These are phyloP conservation scores for Areca catechu DNA, from an alignment of 176 grass and related monocot species.

Conservation along the genomic window DNA sequence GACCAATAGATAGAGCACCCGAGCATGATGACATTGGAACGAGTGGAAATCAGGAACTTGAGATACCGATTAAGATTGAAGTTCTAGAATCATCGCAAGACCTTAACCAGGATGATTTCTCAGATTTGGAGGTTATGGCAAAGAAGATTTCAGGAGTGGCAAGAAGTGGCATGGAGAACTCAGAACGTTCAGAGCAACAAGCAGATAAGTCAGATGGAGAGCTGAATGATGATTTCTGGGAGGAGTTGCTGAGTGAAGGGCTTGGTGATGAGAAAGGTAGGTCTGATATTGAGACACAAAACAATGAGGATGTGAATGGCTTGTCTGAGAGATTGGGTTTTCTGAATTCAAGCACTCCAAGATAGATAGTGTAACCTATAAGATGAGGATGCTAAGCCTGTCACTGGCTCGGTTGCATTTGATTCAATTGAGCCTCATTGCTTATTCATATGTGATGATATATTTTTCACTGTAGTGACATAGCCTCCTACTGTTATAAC, in stretches of 20 bases:
- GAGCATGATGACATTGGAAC: slow-evolving; percentile 32
- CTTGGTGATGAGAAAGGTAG: slow-evolving; percentile 25
- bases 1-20: slow-evolving; percentile 43
- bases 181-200: slow-evolving; percentile 8
- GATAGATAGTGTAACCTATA: background rate
- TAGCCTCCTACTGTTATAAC: too few species aligned
- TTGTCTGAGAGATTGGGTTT: slow-evolving; percentile 54
- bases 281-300: slow-evolving; percentile 5
- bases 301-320: slow-evolving; percentile 29
- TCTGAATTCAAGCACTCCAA: slow-evolving; percentile 33
- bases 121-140: slow-evolving; percentile 9
- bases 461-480: too few species aligned
- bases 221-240: slow-evolving; percentile 70
- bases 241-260: slow-evolving; percentile 53
- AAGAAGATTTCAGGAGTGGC: background rate
- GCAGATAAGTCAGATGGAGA: slow-evolving; percentile 25
- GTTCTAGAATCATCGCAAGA: slow-evolving; percentile 10
- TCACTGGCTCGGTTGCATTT: too few species aligned
- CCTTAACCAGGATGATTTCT: slow-evolving; percentile 21
- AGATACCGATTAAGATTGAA: slow-evolving; percentile 25
- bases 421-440: too few species aligned
- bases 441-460: too few species aligned
- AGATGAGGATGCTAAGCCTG: too few species aligned
- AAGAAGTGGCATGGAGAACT: slow-evolving; percentile 8
- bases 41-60: slow-evolving; percentile 31